Evolutionary conservation across 2,329 filamentous ascomycete genomes (phyloP).

Genomic region (Teratosphaeria destructans): DNA sequence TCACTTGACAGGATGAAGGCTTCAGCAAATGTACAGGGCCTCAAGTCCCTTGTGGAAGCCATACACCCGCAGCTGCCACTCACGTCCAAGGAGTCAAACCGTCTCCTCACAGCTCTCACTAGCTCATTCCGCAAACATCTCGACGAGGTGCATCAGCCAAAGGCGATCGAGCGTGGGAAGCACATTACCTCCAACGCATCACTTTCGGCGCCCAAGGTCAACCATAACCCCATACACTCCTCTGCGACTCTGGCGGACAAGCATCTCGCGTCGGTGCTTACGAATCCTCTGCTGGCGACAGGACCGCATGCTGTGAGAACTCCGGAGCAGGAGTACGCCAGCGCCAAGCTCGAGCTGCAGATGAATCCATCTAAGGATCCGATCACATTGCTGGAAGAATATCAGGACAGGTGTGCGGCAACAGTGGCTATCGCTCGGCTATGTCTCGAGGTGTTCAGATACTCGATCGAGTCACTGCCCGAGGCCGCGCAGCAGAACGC

Average conservation of each 20-base stretch:
- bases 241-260: conserved; percentile 31
- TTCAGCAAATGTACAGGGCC: conserved; percentile 34
- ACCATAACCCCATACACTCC: conserved; percentile 16
- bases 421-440: conserved; percentile 28
- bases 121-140: conserved; percentile 54
- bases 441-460: conserved; percentile 27
- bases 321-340: conserved; percentile 6
- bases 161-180: conserved; percentile 13
- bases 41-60: conserved; percentile 43
- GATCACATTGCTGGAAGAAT: conserved; percentile 30
- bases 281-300: conserved; percentile 37
- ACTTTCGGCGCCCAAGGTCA: background rate
- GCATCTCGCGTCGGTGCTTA: conserved; percentile 42
- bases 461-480: conserved; percentile 8
- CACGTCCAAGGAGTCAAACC: conserved; percentile 46
- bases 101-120: conserved; percentile 50
- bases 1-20: conserved; percentile 38
- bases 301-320: conserved; percentile 1
- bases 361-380: conserved; percentile 25
- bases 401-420: conserved; percentile 29
- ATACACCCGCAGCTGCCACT: conserved; percentile 45
- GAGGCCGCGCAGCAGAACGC: conserved; percentile 5
- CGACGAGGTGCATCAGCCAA: conserved; percentile 45
- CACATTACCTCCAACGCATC: conserved; percentile 1
- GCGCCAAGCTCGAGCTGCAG: conserved; percentile 19